Evolutionary conservation across 768 basidiomycete genomes (phyloP), one percentile per base, ranked within the genome.

Genomic region (Nidularia sp.): DNA sequence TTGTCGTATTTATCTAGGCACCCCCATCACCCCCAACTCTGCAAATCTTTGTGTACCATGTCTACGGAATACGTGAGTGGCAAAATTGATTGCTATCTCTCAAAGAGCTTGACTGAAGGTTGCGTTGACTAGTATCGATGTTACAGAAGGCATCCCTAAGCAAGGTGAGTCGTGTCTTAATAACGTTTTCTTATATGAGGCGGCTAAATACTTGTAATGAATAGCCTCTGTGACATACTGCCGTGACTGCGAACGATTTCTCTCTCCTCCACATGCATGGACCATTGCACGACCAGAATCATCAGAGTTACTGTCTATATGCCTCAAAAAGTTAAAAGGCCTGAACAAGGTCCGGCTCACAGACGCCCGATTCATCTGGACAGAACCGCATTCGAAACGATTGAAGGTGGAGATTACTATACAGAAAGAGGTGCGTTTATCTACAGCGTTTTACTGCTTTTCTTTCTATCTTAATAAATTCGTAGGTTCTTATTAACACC

Each of bases 321-420:
- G 97, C 68, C 72, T 99, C 53, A 92, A 90, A 66, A 96, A 95
- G 67, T 83, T 98, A 61, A 96, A 95, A 64, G 94, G 94, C 2
- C 75, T 98, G 22, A 87, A 84, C 61, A 95, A 93, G 75, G 93
- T 98, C 29, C 89, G 96, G 47, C 71, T 99, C 42, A 95, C 97
- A n/a, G 96, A 98, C 56, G 97, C 97, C 2, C 91, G 94, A 57
- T 98, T 98, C 68, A 93, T 98, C 62, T 99, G 97, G 97, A 99
- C 97, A 18, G 97, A 99, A 64, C 97, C 97, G 2, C 96, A 99
- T 70, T 94, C 91, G 39, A 94, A 95, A 64, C 81, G 97, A 34
- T 67, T 98, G 56, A 81, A 92, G 45, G 85, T 99, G 51, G 96
- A 96, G 49, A 72, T 99, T 61, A 97, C 96, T 0, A 94, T 99